Percentiles rank a stretch among this genome's conserved stretches.
Evolutionary conservation across 169 alveolate genomes (phyloP).

Genomic region (Cryptosporidium parvum): DNA sequence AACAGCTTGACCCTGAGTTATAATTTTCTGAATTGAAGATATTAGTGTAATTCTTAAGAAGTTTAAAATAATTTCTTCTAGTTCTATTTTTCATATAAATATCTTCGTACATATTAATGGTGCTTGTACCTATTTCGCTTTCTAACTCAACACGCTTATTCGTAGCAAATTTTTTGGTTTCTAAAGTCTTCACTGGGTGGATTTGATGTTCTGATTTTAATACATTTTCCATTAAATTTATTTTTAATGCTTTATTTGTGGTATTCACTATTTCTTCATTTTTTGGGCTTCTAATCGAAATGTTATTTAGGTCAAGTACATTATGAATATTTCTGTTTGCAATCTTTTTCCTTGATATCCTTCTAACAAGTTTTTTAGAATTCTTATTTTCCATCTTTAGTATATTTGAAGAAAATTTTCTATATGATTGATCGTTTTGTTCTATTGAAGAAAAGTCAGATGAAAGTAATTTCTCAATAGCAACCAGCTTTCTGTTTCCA

Average conservation of each 20-base stretch:
- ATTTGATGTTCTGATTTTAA: constrained; percentile 12
- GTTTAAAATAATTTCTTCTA: background rate
- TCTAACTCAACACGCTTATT: background rate
- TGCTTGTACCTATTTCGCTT: constrained; percentile 14
- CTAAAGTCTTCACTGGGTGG: background rate
- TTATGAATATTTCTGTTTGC: constrained; percentile 39
- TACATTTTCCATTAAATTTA: constrained; percentile 31
- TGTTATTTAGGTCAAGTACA: constrained; percentile 7
- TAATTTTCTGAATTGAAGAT: background rate
- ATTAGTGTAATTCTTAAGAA: constrained; percentile 9
- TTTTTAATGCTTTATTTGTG: constrained; percentile 47
- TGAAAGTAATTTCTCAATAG: constrained; percentile 48
- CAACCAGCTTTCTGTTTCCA: background rate
- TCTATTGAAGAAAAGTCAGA: constrained; percentile 56
- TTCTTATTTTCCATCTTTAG: background rate
- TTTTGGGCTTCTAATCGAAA: background rate
- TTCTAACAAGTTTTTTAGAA: background rate
- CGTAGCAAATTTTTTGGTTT: background rate
- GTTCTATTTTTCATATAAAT: constrained; percentile 17
- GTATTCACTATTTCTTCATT: background rate
- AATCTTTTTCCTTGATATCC: constrained; percentile 21
- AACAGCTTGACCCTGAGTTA: constrained; percentile 12
- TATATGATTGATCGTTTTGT: background rate
- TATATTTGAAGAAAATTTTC: constrained; percentile 12
- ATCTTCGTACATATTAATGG: constrained; percentile 9